Evolutionary conservation across 2,329 filamentous ascomycete species (phyloP), one percentile per base, ranked within the genome.

Genomic region (Fusarium goolgardi): DNA sequence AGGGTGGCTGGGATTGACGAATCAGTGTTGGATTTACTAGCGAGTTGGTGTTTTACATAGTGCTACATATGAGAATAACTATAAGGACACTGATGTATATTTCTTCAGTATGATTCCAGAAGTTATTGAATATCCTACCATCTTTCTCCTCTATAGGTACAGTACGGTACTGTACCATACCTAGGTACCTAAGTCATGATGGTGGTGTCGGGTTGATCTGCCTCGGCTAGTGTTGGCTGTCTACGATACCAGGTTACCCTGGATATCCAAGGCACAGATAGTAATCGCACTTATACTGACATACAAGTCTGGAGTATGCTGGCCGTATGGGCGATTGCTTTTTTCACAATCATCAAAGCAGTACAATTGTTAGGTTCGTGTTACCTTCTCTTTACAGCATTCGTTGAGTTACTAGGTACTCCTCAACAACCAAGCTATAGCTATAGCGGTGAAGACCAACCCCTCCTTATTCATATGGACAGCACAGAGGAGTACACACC

Each of bases 391-490:
- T 29, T 51, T 51, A 29, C 34, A 51, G 47, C 34, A 39, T 51
- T 40, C 47, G 47, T 51, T 51, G 47, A 39, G 47, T 39, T 20
- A 39, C 35, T 39, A 27, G 18, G 15, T 45, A 31, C n/a, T 39
- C 35, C 47, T 51, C 47, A 51, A 51, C 47, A 51, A 51, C 32
- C 47, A 20, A 45, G 25, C 34, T 23, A 25, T 25, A 8, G n/a
- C 15, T 23, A 37, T 59, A 59, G 57, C 57, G 57, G 57, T 60
- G 56, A 49, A 47, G 56, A 59, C 52, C 55, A 57, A 60, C 57
- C 57, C 57, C 57, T 60, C 57, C 57, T 57, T 35, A 5, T 52
- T 51, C 47, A 9, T 49, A 32, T 16, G 21, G 16, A 29, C 45
- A 49, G 31, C 32, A 15, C 31, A 25, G 20, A 39, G 32, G 10